Evolutionary conservation across 148 eudicot species (phyloP), one percentile per base, ranked within the genome.

Genomic region (Heliosperma pusillum): DNA sequence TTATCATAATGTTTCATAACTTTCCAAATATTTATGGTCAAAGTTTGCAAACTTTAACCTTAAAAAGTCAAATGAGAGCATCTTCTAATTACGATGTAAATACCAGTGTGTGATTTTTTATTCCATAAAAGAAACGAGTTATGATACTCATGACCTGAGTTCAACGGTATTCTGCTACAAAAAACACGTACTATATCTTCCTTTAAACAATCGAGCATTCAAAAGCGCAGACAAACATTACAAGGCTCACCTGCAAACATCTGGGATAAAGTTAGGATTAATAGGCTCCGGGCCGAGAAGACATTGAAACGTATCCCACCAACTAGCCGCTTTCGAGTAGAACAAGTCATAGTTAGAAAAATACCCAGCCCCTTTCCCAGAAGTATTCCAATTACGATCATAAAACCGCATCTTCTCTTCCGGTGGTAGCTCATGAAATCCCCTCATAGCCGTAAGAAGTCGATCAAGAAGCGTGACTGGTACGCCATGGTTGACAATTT

Each of bases 251-350:
- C 85, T 79, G 74, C 87, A 83, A 0, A 75, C 57, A 22, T 70
- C 74, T 0, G 88, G 91, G 0, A 89, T 71, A 19, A 20, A 21
- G 26, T 61, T 60, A 19, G 78, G 78, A 53, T 65, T 30, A 2
- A 85, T 78, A 10, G 79, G 17, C 0, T 12, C 10, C 19, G 93
- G 88, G 3, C 79, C 82, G 26, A 82, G 24, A 9, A 86, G 73
- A 42, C 82, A 19, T 71, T 82, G 85, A 42, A 91, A 27, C 0
- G 93, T 85, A 70, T 89, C 97, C 12, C 93, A 77, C 97, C 97
- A 89, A 72, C 93, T 91, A 42, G 97, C 93, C 5, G 93, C 97
- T 74, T 88, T 89, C 0, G 93, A 91, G 22, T 70, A 68, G 61
- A 75, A 88, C 69, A 91, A 77, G 20, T 91, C 93, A 70, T 83